These are phyloP conservation scores for Trypanosoma caninum DNA, from an alignment of 208 protist species.

Conservation along the genomic window DNA sequence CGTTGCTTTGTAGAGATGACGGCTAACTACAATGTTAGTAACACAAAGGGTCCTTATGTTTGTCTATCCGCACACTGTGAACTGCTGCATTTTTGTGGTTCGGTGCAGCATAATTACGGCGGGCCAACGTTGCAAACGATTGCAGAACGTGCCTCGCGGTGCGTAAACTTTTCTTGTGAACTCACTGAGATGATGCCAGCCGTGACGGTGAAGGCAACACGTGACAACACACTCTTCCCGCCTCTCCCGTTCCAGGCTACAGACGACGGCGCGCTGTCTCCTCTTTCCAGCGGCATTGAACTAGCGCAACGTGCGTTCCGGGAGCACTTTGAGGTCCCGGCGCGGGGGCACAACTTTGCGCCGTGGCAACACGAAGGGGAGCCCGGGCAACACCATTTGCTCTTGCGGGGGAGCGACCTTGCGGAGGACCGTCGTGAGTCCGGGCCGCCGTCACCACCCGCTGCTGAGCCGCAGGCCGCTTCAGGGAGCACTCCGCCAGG, in stretches of 20 bases:
- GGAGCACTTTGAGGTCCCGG: slow-evolving; percentile 18
- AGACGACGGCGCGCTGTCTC: neutral
- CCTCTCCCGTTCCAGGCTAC: neutral
- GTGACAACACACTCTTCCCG: slow-evolving; percentile 13
- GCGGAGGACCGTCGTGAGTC: neutral
- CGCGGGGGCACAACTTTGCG: neutral
- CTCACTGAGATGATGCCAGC: slow-evolving; percentile 2
- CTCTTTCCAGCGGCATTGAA: slow-evolving; percentile 15
- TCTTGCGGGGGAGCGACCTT: neutral
- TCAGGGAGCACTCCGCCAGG: neutral
- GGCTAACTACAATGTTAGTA: neutral
- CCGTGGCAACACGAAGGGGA: neutral
- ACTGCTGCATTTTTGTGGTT: slow-evolving; percentile 29
- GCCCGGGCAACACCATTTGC: neutral
- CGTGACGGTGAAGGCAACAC: slow-evolving; percentile 16
- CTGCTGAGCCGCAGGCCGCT: neutral
- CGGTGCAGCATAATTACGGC: slow-evolving; percentile 25
- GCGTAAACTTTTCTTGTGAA: slow-evolving; percentile 13
- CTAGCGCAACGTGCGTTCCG: slow-evolving; percentile 15
- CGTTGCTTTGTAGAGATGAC: slow-evolving; percentile 1
- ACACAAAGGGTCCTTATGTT: slow-evolving; percentile 19
- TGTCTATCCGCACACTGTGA: slow-evolving; percentile 29
- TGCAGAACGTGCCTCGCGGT: slow-evolving; percentile 9
- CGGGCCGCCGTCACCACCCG: neutral
- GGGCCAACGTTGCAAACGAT: slow-evolving; percentile 28